Evolutionary conservation across 2,329 filamentous ascomycete genomes (phyloP), one percentile per base, ranked within the genome.

Genomic region (Epichloe festucae): DNA sequence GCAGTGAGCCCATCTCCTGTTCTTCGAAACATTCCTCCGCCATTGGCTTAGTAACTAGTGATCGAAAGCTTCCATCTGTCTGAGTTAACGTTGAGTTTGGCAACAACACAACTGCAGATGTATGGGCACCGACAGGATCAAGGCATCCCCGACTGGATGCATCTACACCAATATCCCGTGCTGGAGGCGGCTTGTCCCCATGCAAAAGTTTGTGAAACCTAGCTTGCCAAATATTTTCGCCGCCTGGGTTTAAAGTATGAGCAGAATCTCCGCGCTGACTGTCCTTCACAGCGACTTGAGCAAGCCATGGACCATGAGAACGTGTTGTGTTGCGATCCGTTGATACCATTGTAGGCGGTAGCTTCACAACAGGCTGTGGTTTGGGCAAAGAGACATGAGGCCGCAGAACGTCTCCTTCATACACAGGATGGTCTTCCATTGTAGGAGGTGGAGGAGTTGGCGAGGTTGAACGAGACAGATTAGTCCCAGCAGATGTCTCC

Each of bases 11-110:
- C 72, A 86, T 86, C 64, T 89, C 85, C 60, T 87, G 84, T 61
- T 89, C 84, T 62, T 88, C 86, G 57, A 90, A 90, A 57, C 87
- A 87, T 55, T 87, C 83, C 56, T 89, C 85, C 5, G 85, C 84
- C 68, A 88, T 84, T 46, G 81, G 80, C 61, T 84, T 86, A 4
- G 81, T 81, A 15, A 73, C 73, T 19, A 76, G 63, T 34, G 73
- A 72, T 46, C 70, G 69, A 51, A 70, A 67, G 46, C 71, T 71
- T 31, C 65, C 63, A 17, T 61, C 70, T 5, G 58, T 50, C 61
- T 54, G 51, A 52, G 49, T 49, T 46, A 55, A 38, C 11, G 52
- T 52, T 15, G 56, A 53, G 34, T 62, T 65, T 47, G 69, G 87
- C 7, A 91, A 70, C 12, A 85, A 88, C 2, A 93, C 86, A 0